Evolutionary conservation across 1,139 yeast species (phyloP).

Genomic region (Geotrichum reessii): DNA sequence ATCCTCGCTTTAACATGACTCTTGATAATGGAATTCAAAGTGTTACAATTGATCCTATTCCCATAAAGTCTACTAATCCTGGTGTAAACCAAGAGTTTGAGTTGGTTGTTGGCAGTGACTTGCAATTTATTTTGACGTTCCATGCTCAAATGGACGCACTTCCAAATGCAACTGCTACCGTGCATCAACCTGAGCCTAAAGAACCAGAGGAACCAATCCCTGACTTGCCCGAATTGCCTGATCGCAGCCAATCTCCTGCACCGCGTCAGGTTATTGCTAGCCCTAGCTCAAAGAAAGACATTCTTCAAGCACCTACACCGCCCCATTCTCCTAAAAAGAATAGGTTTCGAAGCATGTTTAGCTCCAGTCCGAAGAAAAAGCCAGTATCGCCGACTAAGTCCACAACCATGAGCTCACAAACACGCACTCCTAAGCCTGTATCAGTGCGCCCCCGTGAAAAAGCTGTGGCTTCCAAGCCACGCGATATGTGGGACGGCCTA

Average conservation of each 20-base stretch:
- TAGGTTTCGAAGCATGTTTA: conserved; percentile 12
- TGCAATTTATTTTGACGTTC: conserved; percentile 64
- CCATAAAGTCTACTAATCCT: conserved; percentile 40
- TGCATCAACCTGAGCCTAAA: not conserved
- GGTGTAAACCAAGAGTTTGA: conserved; percentile 76
- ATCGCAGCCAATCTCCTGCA: not conserved
- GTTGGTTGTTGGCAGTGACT: conserved; percentile 55
- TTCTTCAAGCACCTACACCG: not conserved
- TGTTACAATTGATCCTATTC: conserved; percentile 63
- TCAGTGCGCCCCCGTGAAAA: not conserved
- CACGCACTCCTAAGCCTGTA: not conserved
- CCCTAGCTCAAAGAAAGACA: not conserved
- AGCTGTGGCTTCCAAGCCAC: not conserved
- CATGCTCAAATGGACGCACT: conserved; percentile 37
- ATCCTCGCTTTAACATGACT: conserved; percentile 55
- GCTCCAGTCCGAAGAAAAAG: conserved; percentile 24
- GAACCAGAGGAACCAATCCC: conserved; percentile 4
- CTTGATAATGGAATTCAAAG: conserved; percentile 89
- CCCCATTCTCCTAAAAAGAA: conserved; percentile 16
- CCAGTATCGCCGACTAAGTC: not conserved
- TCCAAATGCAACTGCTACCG: not conserved
- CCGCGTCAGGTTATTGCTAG: not conserved
- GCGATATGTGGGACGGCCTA: conserved; percentile 36
- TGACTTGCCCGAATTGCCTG: not conserved
- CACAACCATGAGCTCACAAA: conserved; percentile 4